These are phyloP conservation scores for Cydonia oblonga DNA, from an alignment of 331 rosid genomes.

Conservation along the genomic window DNA sequence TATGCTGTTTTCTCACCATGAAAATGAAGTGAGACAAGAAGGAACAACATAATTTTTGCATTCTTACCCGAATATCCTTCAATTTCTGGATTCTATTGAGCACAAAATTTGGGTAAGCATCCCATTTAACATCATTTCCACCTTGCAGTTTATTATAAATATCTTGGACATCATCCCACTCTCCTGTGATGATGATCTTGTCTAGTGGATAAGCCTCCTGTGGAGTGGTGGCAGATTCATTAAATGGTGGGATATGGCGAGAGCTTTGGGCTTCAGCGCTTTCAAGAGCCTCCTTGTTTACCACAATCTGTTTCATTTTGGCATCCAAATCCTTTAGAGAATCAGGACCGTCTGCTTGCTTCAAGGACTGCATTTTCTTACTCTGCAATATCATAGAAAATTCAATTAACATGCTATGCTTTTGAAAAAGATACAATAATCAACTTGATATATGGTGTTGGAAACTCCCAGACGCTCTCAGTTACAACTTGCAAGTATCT, in stretches of 20 bases:
- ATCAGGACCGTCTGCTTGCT: conserved; percentile 36
- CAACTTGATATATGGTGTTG: neutral
- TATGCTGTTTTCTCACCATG: neutral
- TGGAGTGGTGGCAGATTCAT: conserved; percentile 59
- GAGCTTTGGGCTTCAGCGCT: conserved; percentile 26
- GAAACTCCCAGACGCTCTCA: neutral
- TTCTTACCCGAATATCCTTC: conserved; percentile 48
- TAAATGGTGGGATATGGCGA: conserved; percentile 62
- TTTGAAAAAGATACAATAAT: too few species aligned
- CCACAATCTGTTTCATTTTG: conserved; percentile 41
- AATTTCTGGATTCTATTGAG: conserved; percentile 45
- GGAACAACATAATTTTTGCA: neutral
- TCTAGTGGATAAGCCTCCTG: conserved; percentile 66
- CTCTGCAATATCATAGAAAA: conserved; percentile 30
- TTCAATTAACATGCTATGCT: conserved; percentile 6
- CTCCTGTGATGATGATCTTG: conserved; percentile 57
- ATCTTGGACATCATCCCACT: conserved; percentile 64
- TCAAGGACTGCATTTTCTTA: conserved; percentile 29
- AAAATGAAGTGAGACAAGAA: neutral
- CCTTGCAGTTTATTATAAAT: conserved; percentile 30
- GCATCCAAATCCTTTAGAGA: conserved; percentile 37
- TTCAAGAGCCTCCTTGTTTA: conserved; percentile 50
- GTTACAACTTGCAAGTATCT: neutral
- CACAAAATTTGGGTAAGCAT: conserved; percentile 53
- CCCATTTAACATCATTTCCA: conserved; percentile 26